Evolutionary conservation across 1,284 basidiomycete genomes (phyloP), one percentile per base, ranked within the genome.

Genomic region (Xerocomus tenax): DNA sequence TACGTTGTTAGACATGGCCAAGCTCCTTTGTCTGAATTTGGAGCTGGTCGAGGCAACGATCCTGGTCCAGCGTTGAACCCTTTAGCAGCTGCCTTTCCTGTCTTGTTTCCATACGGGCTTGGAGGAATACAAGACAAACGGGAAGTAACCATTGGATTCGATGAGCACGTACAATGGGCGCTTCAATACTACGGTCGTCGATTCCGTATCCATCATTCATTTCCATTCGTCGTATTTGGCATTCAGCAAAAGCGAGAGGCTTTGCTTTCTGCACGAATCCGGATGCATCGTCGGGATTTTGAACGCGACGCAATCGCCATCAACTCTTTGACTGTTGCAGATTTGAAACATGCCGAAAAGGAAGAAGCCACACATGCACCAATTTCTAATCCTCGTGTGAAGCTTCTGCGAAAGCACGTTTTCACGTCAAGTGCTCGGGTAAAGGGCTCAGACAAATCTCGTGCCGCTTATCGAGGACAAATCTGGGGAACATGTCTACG

Each of bases 211-310:
- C 55, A 57, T 19, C 46, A 53, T 48, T 48, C 52, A 0, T 62
- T 60, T 32, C 45, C 52, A 0, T 63, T 63, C 13, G 35, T 58
- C 3, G 39, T 15, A 0, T 61, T 63, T 16, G 41, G 51, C 0
- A 59, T 62, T 10, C 7, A 13, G 0, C 59, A 61, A 12, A 50
- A 55, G 8, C 15, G 54, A 0, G 16, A 62, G 12, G 58, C 52
- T 0, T n/a, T 58, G 0, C n/a, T n/a, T 1, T 58, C 57, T 0
- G 57, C 58, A 0, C 8, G 38, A 0, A 28, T 63, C 0, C 63
- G 63, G 13, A 57, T 62, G 47, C 12, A 46, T 0, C 35, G 34
- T 0, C 7, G 15, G 9, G 57, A 57, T 5, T 64, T 64, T 29
- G 54, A 63, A 9, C 1, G 19, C 1, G 51, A 61, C 39, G 38